Conservation (phyloP, 2,329 filamentous ascomycete genomes). For the Nigrospora osmanthi region DNA sequence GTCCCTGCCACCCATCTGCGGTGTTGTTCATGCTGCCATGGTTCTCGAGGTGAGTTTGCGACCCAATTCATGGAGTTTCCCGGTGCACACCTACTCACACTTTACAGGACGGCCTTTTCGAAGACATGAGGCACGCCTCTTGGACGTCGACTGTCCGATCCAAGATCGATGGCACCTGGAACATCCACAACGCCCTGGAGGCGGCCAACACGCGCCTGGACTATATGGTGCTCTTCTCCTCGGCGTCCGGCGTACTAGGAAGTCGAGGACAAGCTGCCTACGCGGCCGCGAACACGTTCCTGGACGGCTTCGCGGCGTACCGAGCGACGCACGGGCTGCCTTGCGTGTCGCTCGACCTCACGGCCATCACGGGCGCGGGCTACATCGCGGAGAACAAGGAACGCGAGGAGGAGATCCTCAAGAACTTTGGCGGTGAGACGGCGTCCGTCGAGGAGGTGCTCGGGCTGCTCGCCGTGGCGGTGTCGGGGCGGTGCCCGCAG, state of each 20-base stretch:
- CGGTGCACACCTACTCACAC: too few species aligned
- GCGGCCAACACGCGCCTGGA: slow-evolving; percentile 25
- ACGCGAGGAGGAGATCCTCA: slow-evolving; percentile 14
- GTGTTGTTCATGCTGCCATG: slow-evolving; percentile 22
- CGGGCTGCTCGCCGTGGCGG: slow-evolving; percentile 13
- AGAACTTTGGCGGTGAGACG: slow-evolving; percentile 7
- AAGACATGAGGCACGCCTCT: slow-evolving; percentile 42
- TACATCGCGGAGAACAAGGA: slow-evolving; percentile 38
- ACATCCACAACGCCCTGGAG: slow-evolving; percentile 39
- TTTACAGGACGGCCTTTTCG: slow-evolving; percentile 35
- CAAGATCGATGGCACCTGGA: slow-evolving; percentile 46
- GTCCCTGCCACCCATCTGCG: slow-evolving; percentile 18
- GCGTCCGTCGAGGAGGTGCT: slow-evolving; percentile 13
- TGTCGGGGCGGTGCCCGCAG: slow-evolving; percentile 3
- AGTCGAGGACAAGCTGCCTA: slow-evolving; percentile 46
- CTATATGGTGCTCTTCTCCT: slow-evolving; percentile 44
- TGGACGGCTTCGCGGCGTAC: slow-evolving; percentile 31
- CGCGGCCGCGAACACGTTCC: slow-evolving; percentile 38
- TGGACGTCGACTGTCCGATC: slow-evolving; percentile 38
- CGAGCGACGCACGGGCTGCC: slow-evolving; percentile 29
- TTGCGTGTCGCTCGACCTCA: slow-evolving; percentile 42
- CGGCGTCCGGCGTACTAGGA: slow-evolving; percentile 41
- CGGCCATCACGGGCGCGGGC: slow-evolving; percentile 39
- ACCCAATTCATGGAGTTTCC: too few species aligned
- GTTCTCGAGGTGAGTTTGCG: slow-evolving; percentile 9